A percentile compares a stretch with the other conserved stretches of the same genome.
phyloP scores from a whole-genome alignment of 2,329 filamentous ascomycete genomes.

The Paecilomyces sp. region DNA sequence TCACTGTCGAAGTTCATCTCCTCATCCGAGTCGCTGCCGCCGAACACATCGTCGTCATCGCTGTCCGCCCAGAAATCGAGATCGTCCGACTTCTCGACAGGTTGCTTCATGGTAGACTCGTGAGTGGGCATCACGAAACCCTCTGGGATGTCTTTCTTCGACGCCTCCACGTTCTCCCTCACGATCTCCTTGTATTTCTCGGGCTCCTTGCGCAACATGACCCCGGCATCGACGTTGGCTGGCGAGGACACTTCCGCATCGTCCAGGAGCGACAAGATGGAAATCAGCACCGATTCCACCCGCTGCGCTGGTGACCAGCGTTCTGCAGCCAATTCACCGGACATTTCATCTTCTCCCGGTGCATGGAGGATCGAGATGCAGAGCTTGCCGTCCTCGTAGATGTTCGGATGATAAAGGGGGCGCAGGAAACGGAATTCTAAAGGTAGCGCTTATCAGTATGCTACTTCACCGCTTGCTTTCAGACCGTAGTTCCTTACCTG shows the following conservation, averaged over 20 bases:
- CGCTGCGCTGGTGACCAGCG: constrained; percentile 92
- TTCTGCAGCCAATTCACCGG: constrained; percentile 81
- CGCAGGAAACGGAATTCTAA: constrained; percentile 72
- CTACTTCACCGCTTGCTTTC: neutral
- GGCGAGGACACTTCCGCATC: constrained; percentile 90
- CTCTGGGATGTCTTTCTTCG: constrained; percentile 70
- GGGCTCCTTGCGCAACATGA: constrained; percentile 71
- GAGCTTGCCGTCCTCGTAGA: constrained; percentile 82
- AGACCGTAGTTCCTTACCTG: constrained; percentile 39
- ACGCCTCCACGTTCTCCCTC: constrained; percentile 61
- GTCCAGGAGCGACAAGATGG: constrained; percentile 83
- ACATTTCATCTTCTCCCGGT: constrained; percentile 87
- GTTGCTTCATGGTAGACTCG: constrained; percentile 53
- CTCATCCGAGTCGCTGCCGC: constrained; percentile 58
- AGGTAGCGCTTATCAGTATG: neutral
- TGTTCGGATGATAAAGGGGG: constrained; percentile 84
- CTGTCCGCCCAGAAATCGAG: constrained; percentile 72
- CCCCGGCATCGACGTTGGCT: constrained; percentile 87
- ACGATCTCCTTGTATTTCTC: constrained; percentile 64
- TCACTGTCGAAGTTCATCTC: constrained; percentile 45
- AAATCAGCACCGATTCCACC: constrained; percentile 90
- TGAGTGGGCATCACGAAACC: constrained; percentile 78
- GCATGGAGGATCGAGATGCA: constrained; percentile 96
- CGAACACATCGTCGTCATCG: constrained; percentile 71
- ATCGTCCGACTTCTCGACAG: constrained; percentile 61